Evolutionary conservation across 148 eudicot genomes (phyloP).

Genomic region (Selenicereus undatus): DNA sequence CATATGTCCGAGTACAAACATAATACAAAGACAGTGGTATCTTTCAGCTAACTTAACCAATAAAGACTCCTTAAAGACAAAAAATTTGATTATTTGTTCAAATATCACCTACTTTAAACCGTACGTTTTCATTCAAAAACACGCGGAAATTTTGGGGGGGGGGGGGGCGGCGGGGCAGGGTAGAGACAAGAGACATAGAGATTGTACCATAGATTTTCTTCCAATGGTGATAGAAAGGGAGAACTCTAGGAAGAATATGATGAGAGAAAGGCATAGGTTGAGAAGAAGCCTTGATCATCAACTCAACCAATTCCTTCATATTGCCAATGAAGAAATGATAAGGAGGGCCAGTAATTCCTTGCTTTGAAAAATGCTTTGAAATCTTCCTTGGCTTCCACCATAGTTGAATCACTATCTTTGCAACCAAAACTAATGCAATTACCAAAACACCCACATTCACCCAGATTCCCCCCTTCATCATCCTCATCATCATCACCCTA

Average conservation of each 20-base stretch:
- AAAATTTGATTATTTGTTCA: too few relatives aligned
- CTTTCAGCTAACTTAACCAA: too few relatives aligned
- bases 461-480: conserved; percentile 12
- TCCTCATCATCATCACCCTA: background rate
- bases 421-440: conserved; percentile 19
- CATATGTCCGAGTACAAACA: too few relatives aligned
- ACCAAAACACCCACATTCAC: conserved; percentile 26
- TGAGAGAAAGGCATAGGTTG: conserved; percentile 71
- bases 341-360: conserved; percentile 82
- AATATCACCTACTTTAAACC: too few relatives aligned
- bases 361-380: conserved; percentile 54
- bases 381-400: conserved; percentile 78
- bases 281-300: conserved; percentile 71
- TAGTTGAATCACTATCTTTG: conserved; percentile 44
- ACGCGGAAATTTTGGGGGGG: too few relatives aligned
- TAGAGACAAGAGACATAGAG: background rate
- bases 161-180: background rate
- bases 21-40: too few relatives aligned
- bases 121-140: background rate
- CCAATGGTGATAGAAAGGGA: conserved; percentile 94
- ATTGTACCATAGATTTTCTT: conserved; percentile 78
- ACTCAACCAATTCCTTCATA: conserved; percentile 65
- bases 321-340: conserved; percentile 68
- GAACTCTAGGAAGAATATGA: conserved; percentile 84
- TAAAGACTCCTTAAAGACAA: too few relatives aligned